phyloP scores from a whole-genome alignment of 208 protist genomes.

The Leishmania braziliensis region DNA sequence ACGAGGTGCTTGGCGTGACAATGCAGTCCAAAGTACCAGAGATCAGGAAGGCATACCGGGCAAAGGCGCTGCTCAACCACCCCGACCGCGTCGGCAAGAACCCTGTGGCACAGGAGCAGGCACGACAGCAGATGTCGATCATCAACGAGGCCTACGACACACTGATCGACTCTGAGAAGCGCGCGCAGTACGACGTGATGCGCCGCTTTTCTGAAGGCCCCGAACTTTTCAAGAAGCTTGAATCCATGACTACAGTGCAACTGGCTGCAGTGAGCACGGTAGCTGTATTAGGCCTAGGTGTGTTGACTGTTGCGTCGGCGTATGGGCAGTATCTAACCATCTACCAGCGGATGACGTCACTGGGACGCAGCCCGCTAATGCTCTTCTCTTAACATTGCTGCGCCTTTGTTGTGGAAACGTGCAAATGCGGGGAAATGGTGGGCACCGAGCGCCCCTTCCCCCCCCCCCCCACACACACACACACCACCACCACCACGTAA shows the following conservation, averaged over 20 bases:
- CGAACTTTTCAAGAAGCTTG: conserved; percentile 40
- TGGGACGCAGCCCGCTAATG: conserved; percentile 19
- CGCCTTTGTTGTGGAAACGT: background rate
- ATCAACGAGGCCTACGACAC: conserved; percentile 88
- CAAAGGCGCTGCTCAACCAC: conserved; percentile 64
- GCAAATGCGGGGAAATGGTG: background rate
- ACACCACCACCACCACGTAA: background rate
- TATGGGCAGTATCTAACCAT: conserved; percentile 53
- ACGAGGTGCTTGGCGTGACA: conserved; percentile 62
- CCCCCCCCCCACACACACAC: background rate
- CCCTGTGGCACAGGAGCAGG: conserved; percentile 39
- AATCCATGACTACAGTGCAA: conserved; percentile 36
- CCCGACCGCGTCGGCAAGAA: conserved; percentile 63
- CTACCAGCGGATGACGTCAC: conserved; percentile 44
- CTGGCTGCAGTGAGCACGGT: conserved; percentile 23
- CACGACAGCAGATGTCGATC: conserved; percentile 65
- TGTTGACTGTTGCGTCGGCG: conserved; percentile 19
- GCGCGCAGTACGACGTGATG: conserved; percentile 64
- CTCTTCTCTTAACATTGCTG: conserved; percentile 9
- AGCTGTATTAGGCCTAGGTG: conserved; percentile 26
- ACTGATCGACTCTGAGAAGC: conserved; percentile 55
- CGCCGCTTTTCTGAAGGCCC: conserved; percentile 31
- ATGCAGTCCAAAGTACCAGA: conserved; percentile 48
- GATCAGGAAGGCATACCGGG: conserved; percentile 75
- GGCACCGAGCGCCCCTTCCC: no score